Base-by-base conservation (phyloP, 352 stramenopile species). In the Globisporangium acanthophoron region DNA sequence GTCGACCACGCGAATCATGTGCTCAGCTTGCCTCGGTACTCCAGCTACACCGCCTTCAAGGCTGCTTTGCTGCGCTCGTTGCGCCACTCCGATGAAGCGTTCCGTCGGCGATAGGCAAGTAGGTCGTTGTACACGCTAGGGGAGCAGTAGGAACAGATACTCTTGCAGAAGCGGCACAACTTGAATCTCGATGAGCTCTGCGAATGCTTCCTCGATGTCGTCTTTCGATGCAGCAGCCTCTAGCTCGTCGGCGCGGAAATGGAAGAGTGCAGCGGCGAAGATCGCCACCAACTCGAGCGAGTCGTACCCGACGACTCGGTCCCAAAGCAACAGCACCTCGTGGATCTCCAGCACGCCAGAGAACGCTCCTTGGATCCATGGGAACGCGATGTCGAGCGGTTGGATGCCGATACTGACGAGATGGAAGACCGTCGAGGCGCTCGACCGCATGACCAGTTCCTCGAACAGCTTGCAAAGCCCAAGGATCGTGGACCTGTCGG, bases 311-410 rank as follows among this genome's bases (percentile, higher is more conserved):
- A 92, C 59, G 18, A 92, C 64, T 29, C 79, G 82, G 50, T 93
- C 83, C 83, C 83, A 93, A 4, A 93, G 73, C 47, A 90, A 50
- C 18, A 93, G 76, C 39, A 93, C 66, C 60, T 93, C 78, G 9
- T 80, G 55, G 48, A 90, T 85, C 58, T 90, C 77, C 5, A 93
- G 66, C 33, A 91, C 64, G n/a, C 79, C 74, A 0, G 83, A 91
- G 56, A 93, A 91, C 20, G 76, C 83, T 52, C 69, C 69, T 50
- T 93, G 83, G 52, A 93, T 86, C 83, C 83, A 93, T 20, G 79
- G 77, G 56, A 93, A 93, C 20, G 74, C 83, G 44, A 93, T 76
- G 50, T 85, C 75, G 37, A 93, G 62, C 16, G 83, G 83, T 59
- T 67, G 61, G 39, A 93, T 59, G 24, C 74, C 76, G 29, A 80